A percentile compares a stretch with the other conserved stretches of the same genome.
Conservation (phyloP, 225 moss, liverwort and hornwort species). For the Thuidium tamariscinum region DNA sequence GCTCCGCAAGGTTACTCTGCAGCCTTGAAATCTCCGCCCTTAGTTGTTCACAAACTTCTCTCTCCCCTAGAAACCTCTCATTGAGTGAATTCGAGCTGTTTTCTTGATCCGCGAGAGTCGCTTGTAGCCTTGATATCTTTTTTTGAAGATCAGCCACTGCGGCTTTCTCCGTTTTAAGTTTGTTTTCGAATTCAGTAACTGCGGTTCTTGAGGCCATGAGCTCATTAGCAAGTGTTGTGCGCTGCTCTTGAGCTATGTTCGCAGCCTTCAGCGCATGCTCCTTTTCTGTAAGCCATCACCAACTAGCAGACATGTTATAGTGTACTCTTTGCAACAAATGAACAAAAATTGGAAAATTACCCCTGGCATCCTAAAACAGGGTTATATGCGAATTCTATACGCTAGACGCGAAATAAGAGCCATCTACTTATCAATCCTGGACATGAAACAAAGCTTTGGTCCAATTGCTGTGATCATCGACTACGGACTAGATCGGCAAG, state of each 20-base stretch:
- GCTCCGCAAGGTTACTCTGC: conserved; percentile 8
- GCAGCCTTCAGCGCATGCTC: conserved; percentile 34
- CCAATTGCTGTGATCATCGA: not conserved
- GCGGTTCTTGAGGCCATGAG: conserved; percentile 16
- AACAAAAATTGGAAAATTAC: not conserved
- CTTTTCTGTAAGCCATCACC: conserved; percentile 31
- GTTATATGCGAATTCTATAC: not conserved
- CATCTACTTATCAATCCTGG: not conserved
- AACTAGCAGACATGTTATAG: not conserved
- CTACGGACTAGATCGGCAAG: not conserved
- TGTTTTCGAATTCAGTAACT: conserved; percentile 15
- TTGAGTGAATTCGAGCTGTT: conserved; percentile 11
- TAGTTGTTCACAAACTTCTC: conserved; percentile 6
- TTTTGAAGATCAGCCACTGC: conserved; percentile 11
- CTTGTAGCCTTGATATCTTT: conserved; percentile 13
- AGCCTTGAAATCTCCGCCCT: conserved; percentile 10
- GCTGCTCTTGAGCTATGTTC: conserved; percentile 31
- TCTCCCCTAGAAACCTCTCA: conserved; percentile 11
- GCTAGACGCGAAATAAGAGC: not conserved
- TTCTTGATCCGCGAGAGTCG: conserved; percentile 8
- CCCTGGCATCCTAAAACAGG: not conserved
- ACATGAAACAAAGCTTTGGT: not conserved
- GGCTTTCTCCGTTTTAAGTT: conserved; percentile 11
- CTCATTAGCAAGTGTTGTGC: conserved; percentile 37
- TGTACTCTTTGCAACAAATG: not conserved